Base-by-base conservation (phyloP, 495 filamentous ascomycete species). In the Hypomontagnella submonticulosa region DNA sequence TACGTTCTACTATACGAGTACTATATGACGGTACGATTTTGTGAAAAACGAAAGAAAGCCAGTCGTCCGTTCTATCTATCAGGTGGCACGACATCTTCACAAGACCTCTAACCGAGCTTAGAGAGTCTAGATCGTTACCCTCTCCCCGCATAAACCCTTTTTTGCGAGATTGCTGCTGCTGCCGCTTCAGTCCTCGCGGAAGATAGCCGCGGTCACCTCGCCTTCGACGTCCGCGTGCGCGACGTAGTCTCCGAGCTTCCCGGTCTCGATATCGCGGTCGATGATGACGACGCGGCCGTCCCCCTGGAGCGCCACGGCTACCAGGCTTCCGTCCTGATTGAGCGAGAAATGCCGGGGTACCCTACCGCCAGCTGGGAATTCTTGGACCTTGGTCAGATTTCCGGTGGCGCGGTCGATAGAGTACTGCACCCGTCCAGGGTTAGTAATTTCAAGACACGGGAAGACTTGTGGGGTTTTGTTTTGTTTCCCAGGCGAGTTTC, bases 331-430 rank as follows among this genome's bases (percentile, higher is more conserved):
- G 4, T 80, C 81, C 57, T 80, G 80, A 66, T 88, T 91, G 65
- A 92, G 76, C 33, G 81, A 84, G 71, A 92, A 86, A 30, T 89
- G 87, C 38, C 90, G 76, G 4, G 91, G 90, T 43, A 79, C 76
- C 4, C 75, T 65, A 3, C 90, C 90, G 19, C 84, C 85, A 3
- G 88, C 81, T 0, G 87, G 75, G 10, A 76, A 80, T 13, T 82
- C 72, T 38, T 85, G 77, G 4, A 83, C 71, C 57, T 86, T 80
- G 4, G 52, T 72, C 4, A 89, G 77, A 0, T 71, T 64, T 5
- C 87, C 89, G 27, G 83, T 80, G 5, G 63, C 46, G 23, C 64
- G 30, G 64, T 83, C 71, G 60, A 87, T 81, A 15, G 73, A 64
- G 73, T 75, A 84, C 67, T 69, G 18, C 4, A 23, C 37, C 51